phyloP scores from a whole-genome alignment of 2,329 filamentous ascomycete species.

The Simplicillium sp. region DNA sequence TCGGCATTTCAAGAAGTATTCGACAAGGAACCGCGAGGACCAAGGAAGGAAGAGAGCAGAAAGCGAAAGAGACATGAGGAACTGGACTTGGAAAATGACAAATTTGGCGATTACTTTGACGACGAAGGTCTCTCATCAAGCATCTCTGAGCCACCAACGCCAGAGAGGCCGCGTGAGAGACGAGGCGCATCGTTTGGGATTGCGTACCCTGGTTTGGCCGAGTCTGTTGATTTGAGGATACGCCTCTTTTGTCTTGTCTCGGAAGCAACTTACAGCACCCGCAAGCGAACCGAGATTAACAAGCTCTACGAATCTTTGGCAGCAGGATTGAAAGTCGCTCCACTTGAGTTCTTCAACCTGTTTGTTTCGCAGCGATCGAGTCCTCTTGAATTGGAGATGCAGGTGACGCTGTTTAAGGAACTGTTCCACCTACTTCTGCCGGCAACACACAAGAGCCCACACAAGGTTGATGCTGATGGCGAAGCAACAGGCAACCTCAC shows the following conservation, averaged over 20 bases:
- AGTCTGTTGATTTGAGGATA: slow-evolving; percentile 52
- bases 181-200: slow-evolving; percentile 12
- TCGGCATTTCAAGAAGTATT: slow-evolving; percentile 58
- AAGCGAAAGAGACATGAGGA: slow-evolving; percentile 38
- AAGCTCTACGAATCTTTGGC: slow-evolving; percentile 52
- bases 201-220: slow-evolving; percentile 23
- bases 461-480: slow-evolving; percentile 23
- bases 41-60: slow-evolving; percentile 25
- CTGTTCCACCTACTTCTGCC: slow-evolving; percentile 36
- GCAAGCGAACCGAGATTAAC: slow-evolving; percentile 28
- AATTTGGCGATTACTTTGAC: slow-evolving; percentile 52
- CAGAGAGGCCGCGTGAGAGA: slow-evolving; percentile 24
- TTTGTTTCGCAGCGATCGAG: slow-evolving; percentile 33
- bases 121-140: slow-evolving; percentile 42
- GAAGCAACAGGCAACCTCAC: slow-evolving; percentile 30
- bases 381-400: slow-evolving; percentile 24
- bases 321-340: slow-evolving; percentile 46
- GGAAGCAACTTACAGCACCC: slow-evolving; percentile 35
- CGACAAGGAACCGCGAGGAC: slow-evolving; percentile 44
- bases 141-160: slow-evolving; percentile 34
- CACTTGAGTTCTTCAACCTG: slow-evolving; percentile 46
- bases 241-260: slow-evolving; percentile 51
- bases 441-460: slow-evolving; percentile 28
- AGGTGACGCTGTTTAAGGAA: slow-evolving; percentile 35
- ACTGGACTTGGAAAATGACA: slow-evolving; percentile 49